These are phyloP conservation scores for Rhodamnia rubescens DNA, from an alignment of 345 rosid species.

Conservation along the genomic window DNA sequence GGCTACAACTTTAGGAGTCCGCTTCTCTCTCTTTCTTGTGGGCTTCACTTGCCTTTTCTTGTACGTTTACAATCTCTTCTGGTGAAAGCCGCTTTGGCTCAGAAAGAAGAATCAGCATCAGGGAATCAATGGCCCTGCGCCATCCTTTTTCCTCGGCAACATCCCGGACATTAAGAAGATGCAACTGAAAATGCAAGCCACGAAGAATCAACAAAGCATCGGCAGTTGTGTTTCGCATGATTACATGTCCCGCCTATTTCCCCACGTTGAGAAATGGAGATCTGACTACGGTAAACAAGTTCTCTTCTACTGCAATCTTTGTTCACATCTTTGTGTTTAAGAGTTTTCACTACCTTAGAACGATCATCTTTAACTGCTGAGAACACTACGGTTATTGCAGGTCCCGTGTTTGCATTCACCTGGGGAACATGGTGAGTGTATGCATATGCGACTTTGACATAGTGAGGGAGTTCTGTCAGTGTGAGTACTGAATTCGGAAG, in stretches of 20 bases:
- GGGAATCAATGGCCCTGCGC: constrained; percentile 8
- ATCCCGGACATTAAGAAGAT: constrained; percentile 7
- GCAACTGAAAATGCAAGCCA: neutral
- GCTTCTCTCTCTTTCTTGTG: neutral
- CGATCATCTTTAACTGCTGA: neutral
- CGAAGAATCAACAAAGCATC: neutral
- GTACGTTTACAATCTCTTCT: neutral
- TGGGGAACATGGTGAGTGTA: neutral
- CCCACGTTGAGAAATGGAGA: constrained; percentile 1
- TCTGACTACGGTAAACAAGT: neutral
- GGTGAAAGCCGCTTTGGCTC: too few relatives aligned
- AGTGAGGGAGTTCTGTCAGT: too few relatives aligned
- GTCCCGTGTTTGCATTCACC: neutral
- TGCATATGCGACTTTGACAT: constrained; percentile 1
- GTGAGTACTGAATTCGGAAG: constrained; percentile 3
- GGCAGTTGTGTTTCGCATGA: neutral
- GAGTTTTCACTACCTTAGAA: neutral
- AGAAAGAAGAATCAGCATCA: neutral
- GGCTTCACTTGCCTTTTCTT: neutral
- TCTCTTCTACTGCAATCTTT: neutral
- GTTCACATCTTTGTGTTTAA: neutral
- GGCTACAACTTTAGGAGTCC: neutral
- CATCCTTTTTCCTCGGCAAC: constrained; percentile 4
- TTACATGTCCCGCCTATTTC: neutral
- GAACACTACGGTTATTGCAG: neutral